Evolutionary conservation across 75 land plant genomes (phyloP).

Genomic region (Pinus tabuliformis): DNA sequence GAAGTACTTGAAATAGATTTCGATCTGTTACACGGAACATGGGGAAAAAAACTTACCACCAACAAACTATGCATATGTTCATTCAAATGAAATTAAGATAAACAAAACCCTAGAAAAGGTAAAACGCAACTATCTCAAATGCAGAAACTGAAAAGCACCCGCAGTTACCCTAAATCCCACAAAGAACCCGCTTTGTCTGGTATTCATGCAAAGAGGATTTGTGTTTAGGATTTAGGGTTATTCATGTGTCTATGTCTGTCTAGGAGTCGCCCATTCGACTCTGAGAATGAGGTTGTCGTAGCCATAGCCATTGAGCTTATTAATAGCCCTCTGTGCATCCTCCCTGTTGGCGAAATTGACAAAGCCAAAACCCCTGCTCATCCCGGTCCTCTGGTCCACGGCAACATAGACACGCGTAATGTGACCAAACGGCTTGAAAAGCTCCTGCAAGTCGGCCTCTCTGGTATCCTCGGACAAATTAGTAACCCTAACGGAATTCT

Average conservation of each 20-base stretch:
- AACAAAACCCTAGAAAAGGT: too few species aligned
- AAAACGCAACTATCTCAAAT: too few species aligned
- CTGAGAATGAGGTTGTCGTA: slow-evolving; percentile 81
- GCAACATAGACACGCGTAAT: slow-evolving; percentile 79
- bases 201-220: too few species aligned
- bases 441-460: slow-evolving; percentile 77
- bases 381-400: slow-evolving; percentile 67
- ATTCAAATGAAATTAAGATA: too few species aligned
- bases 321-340: slow-evolving; percentile 78
- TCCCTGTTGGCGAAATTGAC: slow-evolving; percentile 78
- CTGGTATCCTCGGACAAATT: slow-evolving; percentile 83
- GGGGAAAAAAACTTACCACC: too few species aligned
- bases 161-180: too few species aligned
- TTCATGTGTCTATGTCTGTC: slow-evolving; percentile 7
- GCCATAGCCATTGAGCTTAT: slow-evolving; percentile 82
- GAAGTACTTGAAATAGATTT: too few species aligned
- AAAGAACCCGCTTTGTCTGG: too few species aligned
- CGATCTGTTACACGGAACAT: too few species aligned
- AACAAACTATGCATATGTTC: too few species aligned
- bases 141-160: too few species aligned
- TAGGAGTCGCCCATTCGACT: slow-evolving; percentile 84
- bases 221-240: too few species aligned
- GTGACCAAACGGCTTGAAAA: slow-evolving; percentile 9
- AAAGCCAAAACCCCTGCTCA: slow-evolving; percentile 83
- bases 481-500: slow-evolving; percentile 80